Base-by-base conservation (phyloP, 1,284 basidiomycete genomes). In the Phylloporus sp. region DNA sequence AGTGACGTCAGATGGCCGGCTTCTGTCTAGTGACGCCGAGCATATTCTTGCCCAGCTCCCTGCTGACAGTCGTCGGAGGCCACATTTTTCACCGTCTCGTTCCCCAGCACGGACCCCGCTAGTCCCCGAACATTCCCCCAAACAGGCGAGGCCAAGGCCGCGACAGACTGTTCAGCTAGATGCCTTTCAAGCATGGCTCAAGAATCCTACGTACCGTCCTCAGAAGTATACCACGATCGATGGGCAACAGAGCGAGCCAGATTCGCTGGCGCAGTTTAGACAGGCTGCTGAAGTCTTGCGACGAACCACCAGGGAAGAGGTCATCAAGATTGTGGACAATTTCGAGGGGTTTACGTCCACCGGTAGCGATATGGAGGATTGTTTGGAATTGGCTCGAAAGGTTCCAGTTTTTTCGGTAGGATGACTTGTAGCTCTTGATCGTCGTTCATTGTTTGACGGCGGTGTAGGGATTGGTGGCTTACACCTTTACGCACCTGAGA, bases 351-450 rank as follows among this genome's bases (percentile, higher is more conserved):
- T 69, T 28, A 34, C 62, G 11, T 18, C 2, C 20, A 11, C 28
- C 7, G 49, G 29, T 28, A 51, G 32, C 18, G 50, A 62, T 20
- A 61, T 32, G 56, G 10, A 60, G 26, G 53, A 47, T 22, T 72
- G 71, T 47, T 32, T 72, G 52, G 56, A 58, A 24, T 42, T 75
- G 49, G 60, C 65, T 37, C 49, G 28, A 51, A 62, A 58, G 37
- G 49, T 26, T 31, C 73, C 70, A 0, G 66, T 75, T 46, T 73
- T 75, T 29, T 73, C 68, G 49, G 73, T 74, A 47, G 28, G 67
- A 2, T 50, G n/a, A 20, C 34, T 37, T 26, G 4, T 40, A 17
- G 10, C 26, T 54, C 54, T n/a, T 26, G 24, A 15, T 24, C 17
- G 32, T 51, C 22, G 5, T 61, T 64, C 26, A 3, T 55, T 22